Base-by-base conservation (phyloP, 2,329 filamentous ascomycete genomes). In the Fusarium subglutinans region DNA sequence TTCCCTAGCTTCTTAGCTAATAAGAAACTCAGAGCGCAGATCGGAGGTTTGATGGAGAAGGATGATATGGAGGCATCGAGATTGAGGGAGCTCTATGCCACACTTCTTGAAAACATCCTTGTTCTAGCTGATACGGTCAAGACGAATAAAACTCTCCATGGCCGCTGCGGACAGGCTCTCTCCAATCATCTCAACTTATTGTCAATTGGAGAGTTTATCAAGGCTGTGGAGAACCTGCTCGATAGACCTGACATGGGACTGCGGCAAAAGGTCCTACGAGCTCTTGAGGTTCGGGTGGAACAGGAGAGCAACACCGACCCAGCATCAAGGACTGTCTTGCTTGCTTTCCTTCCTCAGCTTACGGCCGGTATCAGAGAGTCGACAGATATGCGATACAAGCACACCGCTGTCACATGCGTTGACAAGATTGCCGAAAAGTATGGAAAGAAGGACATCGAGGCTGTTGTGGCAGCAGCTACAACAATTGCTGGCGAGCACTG, bases 341-440 rank as follows among this genome's bases (percentile, higher is more conserved):
- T 98, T 41, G 89, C 91, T 17, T 96, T 98, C 86, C 80, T 98
- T 74, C 92, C 94, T 17, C 92, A 92, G 75, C 87, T 98, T 70
- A 94, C 93, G 24, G 87, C 89, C 26, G 93, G 97, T 51, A 90
- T 99, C 67, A 87, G 92, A 63, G 89, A 92, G 56, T 92, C 93
- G 12, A 85, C 88, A 38, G 91, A 96, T 74, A 89, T 92, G 60
- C 87, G 90, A 35, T 92, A 96, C 81, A 95, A 96, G 83, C 92
- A 95, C 77, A 94, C 94, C 17, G 94, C 95, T 3, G 91, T 99
- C 70, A 91, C 91, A 41, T 98, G 96, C 77, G 92, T 98, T 50
- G 95, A 98, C 83, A 94, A 94, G 82, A 97, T 99, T 72, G 90
- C 94, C 6, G 95, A 98, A 83, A 96, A 96, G 81, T 98, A 98